These are phyloP conservation scores for Tricharina praecox DNA, from an alignment of 495 filamentous ascomycete genomes.

Conservation along the genomic window DNA sequence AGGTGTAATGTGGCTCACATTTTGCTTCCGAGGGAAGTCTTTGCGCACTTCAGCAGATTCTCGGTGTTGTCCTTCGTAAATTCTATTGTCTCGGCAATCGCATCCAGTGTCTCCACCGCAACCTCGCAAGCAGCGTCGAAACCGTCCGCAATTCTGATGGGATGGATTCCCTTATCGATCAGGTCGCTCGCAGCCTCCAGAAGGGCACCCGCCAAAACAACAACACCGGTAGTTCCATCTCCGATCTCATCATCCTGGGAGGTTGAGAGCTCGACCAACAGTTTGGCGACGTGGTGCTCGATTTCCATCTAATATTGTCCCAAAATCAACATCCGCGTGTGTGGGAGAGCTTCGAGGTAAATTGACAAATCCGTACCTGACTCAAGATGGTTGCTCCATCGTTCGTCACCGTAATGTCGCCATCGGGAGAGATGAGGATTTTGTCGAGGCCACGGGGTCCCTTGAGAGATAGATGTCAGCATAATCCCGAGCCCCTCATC, in stretches of 20 bases:
- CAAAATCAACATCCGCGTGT: slow-evolving; percentile 17
- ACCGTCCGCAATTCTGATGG: slow-evolving; percentile 93
- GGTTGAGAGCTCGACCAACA: slow-evolving; percentile 94
- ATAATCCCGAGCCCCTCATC: background rate
- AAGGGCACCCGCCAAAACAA: slow-evolving; percentile 86
- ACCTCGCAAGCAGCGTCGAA: slow-evolving; percentile 96
- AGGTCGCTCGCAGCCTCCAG: slow-evolving; percentile 95
- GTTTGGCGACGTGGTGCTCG: slow-evolving; percentile 91
- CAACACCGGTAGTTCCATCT: slow-evolving; percentile 94
- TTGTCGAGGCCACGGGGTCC: slow-evolving; percentile 95
- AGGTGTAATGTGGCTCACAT: slow-evolving; percentile 36
- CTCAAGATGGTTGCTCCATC: slow-evolving; percentile 93
- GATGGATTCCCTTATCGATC: slow-evolving; percentile 98
- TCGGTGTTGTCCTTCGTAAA: slow-evolving; percentile 60
- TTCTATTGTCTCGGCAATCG: slow-evolving; percentile 76
- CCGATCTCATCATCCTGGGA: slow-evolving; percentile 98
- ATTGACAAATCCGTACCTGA: slow-evolving; percentile 49
- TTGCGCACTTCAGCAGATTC: slow-evolving; percentile 83
- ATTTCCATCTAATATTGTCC: slow-evolving; percentile 62
- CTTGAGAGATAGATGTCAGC: slow-evolving; percentile 28
- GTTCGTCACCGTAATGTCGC: slow-evolving; percentile 98
- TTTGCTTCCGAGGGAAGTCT: slow-evolving; percentile 93
- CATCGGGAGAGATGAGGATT: slow-evolving; percentile 96
- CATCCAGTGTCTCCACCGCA: slow-evolving; percentile 76
- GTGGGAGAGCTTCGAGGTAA: background rate